phyloP scores from a whole-genome alignment of 2,329 filamentous ascomycete genomes.

The Zalaria obscura region DNA sequence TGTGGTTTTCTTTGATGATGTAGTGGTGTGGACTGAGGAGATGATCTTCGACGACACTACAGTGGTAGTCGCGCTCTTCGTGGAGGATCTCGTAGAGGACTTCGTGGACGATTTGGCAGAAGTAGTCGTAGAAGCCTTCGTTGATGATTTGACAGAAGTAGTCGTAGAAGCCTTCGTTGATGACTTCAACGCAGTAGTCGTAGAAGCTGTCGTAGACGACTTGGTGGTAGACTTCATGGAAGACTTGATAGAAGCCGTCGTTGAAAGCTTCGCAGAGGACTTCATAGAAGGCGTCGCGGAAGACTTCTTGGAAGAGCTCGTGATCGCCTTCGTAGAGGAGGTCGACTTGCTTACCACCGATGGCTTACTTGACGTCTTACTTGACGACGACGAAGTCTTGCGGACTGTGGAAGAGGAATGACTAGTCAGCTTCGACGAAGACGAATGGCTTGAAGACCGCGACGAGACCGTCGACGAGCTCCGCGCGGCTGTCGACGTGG shows the following conservation, averaged over 20 bases:
- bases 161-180: not conserved
- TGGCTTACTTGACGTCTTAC: not conserved
- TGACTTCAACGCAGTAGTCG: not conserved
- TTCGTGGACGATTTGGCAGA: not conserved
- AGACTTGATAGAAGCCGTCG: not conserved
- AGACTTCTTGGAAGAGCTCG: not conserved
- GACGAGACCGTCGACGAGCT: not conserved
- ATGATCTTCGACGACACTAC: not conserved
- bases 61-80: not conserved
- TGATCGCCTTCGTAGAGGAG: not conserved
- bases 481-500: not conserved
- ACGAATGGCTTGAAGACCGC: not conserved
- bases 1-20: conserved; percentile 1
- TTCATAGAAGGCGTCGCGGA: not conserved
- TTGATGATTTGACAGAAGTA: not conserved
- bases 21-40: not conserved
- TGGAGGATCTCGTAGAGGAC: not conserved
- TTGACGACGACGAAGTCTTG: too few relatives aligned
- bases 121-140: not conserved
- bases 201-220: not conserved
- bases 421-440: not conserved
- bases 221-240: not conserved
- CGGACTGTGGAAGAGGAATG: too few relatives aligned
- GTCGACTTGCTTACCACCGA: not conserved
- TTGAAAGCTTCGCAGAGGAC: not conserved